These are phyloP conservation scores for Silene vulgaris DNA, from an alignment of 179 eudicot genomes.

Conservation along the genomic window DNA sequence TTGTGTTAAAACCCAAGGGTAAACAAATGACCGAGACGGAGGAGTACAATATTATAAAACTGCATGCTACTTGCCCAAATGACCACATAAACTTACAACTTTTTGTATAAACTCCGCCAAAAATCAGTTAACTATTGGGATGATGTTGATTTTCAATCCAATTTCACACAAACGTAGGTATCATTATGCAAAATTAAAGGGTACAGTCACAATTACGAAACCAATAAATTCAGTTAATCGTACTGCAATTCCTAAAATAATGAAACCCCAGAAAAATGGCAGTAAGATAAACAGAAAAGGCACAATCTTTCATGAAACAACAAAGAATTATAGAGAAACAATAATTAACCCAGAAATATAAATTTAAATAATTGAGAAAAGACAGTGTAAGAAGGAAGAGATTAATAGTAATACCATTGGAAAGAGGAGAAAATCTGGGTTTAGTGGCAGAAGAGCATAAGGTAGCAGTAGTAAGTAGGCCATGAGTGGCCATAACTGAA, in stretches of 20 bases:
- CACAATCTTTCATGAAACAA: not conserved
- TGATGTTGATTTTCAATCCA: not conserved
- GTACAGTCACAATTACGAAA: not conserved
- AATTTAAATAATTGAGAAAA: not conserved
- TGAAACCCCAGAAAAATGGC: not conserved
- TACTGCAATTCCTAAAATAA: not conserved
- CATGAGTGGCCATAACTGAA: conserved; percentile 21
- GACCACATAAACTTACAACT: not conserved
- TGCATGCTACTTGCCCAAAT: not conserved
- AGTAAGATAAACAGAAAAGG: not conserved
- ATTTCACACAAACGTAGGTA: not conserved
- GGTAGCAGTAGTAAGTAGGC: conserved; percentile 22
- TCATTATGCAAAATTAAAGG: not conserved
- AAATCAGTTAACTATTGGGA: not conserved
- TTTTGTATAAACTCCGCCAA: not conserved
- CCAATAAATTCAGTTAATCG: not conserved
- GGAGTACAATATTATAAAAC: too few relatives aligned
- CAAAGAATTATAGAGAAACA: not conserved
- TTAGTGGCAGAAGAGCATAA: not conserved
- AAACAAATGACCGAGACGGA: too few relatives aligned
- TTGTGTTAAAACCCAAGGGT: too few relatives aligned
- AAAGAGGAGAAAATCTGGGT: conserved; percentile 15
- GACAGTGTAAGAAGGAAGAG: not conserved
- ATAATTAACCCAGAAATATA: not conserved
- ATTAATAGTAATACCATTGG: conserved; percentile 3